Conservation (phyloP, 176 grass and related monocot genomes). For the Oryza meridionalis region DNA sequence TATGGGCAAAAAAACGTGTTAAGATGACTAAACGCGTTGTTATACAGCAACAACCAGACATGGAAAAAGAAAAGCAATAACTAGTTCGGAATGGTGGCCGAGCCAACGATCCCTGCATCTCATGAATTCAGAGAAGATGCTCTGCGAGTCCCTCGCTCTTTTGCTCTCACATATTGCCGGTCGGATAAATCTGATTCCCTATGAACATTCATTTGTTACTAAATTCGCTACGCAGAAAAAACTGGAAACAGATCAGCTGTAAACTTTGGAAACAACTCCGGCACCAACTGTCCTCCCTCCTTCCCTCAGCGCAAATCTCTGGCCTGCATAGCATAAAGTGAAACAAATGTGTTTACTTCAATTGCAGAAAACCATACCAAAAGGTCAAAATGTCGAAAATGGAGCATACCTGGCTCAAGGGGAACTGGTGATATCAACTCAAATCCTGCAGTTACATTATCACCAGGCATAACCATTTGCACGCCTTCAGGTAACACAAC, state of each 20-base stretch:
- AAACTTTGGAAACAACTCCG: slow-evolving; percentile 87
- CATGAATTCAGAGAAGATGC: slow-evolving; percentile 38
- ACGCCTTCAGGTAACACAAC: slow-evolving; percentile 59
- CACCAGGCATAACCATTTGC: slow-evolving; percentile 97
- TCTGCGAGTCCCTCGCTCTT: slow-evolving; percentile 35
- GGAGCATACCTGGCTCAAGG: slow-evolving; percentile 74
- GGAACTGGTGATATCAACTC: slow-evolving; percentile 86
- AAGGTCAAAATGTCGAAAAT: background rate
- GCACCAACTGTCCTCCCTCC: slow-evolving; percentile 94
- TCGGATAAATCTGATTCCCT: slow-evolving; percentile 38
- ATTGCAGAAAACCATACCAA: background rate
- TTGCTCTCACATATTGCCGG: slow-evolving; percentile 24
- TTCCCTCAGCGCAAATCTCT: slow-evolving; percentile 96
- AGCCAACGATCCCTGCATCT: slow-evolving; percentile 16
- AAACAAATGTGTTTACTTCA: background rate
- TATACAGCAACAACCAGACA: slow-evolving; percentile 34
- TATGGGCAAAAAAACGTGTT: slow-evolving; percentile 41
- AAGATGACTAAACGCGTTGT: slow-evolving; percentile 31
- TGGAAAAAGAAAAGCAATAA: background rate
- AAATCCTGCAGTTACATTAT: slow-evolving; percentile 83
- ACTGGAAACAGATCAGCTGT: slow-evolving; percentile 48
- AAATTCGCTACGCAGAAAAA: slow-evolving; percentile 33
- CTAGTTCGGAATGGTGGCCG: slow-evolving; percentile 30
- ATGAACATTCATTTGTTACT: slow-evolving; percentile 53
- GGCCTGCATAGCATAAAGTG: slow-evolving; percentile 49